Percentiles rank a stretch among this genome's conserved stretches.
These are phyloP conservation scores for Epicoccum nigrum DNA, from an alignment of 2,329 filamentous ascomycete genomes.

Conservation along the genomic window DNA sequence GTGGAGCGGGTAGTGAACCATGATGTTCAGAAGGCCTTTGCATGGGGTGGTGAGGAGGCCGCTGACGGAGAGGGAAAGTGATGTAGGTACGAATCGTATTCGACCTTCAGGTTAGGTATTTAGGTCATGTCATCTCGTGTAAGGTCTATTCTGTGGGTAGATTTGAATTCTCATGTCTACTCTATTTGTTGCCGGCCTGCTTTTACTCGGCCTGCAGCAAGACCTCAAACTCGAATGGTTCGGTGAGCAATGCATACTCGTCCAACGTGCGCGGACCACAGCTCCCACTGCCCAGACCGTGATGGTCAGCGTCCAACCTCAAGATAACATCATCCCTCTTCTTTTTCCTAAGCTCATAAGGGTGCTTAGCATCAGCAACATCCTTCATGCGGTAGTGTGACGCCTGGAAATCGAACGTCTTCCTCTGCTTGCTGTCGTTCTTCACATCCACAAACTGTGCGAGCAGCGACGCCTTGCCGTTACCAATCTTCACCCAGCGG, in stretches of 20 bases:
- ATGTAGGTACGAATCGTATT: no score
- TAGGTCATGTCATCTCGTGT: no score
- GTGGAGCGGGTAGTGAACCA: no score
- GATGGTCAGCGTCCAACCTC: conserved; percentile 66
- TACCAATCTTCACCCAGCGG: conserved; percentile 57
- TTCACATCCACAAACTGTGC: conserved; percentile 39
- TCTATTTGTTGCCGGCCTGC: neutral
- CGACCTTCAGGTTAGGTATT: no score
- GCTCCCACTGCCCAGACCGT: conserved; percentile 67
- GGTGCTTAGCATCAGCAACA: conserved; percentile 66
- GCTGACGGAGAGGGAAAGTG: no score
- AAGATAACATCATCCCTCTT: conserved; percentile 63
- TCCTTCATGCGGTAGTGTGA: conserved; percentile 60
- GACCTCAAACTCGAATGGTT: conserved; percentile 48
- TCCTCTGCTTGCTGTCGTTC: conserved; percentile 17
- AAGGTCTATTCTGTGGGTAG: no score
- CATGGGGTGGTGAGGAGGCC: no score
- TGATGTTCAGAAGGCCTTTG: no score
- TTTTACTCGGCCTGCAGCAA: conserved; percentile 24
- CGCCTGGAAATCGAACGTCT: conserved; percentile 58
- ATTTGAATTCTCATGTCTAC: no score
- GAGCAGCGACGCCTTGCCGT: conserved; percentile 21
- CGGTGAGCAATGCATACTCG: conserved; percentile 47
- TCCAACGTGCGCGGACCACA: conserved; percentile 62
- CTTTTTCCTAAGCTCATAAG: conserved; percentile 63